phyloP scores from a whole-genome alignment of 306 rosid species.

The Castanea sativa region DNA sequence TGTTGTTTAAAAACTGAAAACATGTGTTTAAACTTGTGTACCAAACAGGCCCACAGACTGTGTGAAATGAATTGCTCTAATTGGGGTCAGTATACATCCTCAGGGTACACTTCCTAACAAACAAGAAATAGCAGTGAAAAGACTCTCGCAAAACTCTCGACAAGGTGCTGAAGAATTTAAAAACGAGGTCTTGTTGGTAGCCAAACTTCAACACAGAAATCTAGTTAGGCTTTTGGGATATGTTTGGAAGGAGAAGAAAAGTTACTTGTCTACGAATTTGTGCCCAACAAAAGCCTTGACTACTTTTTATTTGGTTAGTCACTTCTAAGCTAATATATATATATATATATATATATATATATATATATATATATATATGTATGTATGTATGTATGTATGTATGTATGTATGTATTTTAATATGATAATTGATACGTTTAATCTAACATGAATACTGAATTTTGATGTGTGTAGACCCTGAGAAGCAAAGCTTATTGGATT shows the following conservation, averaged over 20 bases:
- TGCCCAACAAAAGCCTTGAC: slow-evolving; percentile 36
- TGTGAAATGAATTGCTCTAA: too few relatives aligned
- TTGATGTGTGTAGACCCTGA: slow-evolving; percentile 4
- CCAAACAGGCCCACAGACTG: too few relatives aligned
- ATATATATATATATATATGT: too few relatives aligned
- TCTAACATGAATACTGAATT: too few relatives aligned
- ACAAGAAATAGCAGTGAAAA: slow-evolving; percentile 32
- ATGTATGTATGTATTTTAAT: too few relatives aligned
- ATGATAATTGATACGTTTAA: too few relatives aligned
- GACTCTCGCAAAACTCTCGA: slow-evolving; percentile 26
- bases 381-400: too few relatives aligned
- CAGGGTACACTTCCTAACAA: slow-evolving; percentile 32
- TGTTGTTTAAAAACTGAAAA: too few relatives aligned
- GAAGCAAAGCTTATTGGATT: slow-evolving; percentile 17
- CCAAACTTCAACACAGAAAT: slow-evolving; percentile 32
- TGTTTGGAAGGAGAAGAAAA: slow-evolving; percentile 39
- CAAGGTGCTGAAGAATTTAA: slow-evolving; percentile 38
- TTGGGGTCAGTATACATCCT: not conserved
- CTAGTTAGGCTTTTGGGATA: slow-evolving; percentile 16
- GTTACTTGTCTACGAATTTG: slow-evolving; percentile 36
- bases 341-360: too few relatives aligned
- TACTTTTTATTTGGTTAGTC: slow-evolving; percentile 14
- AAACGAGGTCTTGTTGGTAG: slow-evolving; percentile 35
- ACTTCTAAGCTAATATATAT: too few relatives aligned
- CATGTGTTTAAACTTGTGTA: too few relatives aligned